phyloP scores from a whole-genome alignment of 192 early-diverging fungal species.

The Jimgerdemannia lactiflua region DNA sequence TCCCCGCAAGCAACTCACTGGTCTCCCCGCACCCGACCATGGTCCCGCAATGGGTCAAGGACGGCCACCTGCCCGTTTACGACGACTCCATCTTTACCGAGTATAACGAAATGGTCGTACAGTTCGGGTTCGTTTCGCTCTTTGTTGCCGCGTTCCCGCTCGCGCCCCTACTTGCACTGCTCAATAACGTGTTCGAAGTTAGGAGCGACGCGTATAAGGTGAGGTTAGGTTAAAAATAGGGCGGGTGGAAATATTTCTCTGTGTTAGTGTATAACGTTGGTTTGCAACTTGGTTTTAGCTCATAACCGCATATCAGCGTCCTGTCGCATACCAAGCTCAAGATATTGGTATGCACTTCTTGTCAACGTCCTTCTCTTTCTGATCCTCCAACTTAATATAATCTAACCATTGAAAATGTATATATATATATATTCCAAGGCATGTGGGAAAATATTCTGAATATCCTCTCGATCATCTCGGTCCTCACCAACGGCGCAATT shows the following conservation, averaged over 20 bases:
- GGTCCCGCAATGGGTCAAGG: constrained; percentile 44
- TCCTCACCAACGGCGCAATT: constrained; percentile 34
- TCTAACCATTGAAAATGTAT: neutral
- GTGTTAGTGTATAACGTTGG: neutral
- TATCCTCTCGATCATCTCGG: constrained; percentile 31
- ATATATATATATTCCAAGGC: constrained; percentile 8
- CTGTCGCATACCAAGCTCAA: constrained; percentile 29
- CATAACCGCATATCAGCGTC: constrained; percentile 25
- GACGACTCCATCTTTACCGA: constrained; percentile 33
- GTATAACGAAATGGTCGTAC: constrained; percentile 48
- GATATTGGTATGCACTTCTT: constrained; percentile 28
- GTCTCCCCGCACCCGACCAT: constrained; percentile 4
- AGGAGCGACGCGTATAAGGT: constrained; percentile 52
- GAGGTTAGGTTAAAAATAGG: neutral
- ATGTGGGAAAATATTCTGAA: constrained; percentile 36
- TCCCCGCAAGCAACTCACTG: neutral
- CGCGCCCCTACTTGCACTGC: constrained; percentile 60
- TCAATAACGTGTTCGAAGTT: constrained; percentile 59
- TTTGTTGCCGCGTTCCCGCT: constrained; percentile 68
- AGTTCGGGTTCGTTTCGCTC: constrained; percentile 69
- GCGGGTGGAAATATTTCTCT: neutral
- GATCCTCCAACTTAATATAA: neutral
- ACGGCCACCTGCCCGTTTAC: constrained; percentile 36
- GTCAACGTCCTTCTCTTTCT: neutral
- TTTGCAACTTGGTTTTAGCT: neutral